phyloP scores from a whole-genome alignment of 2,329 filamentous ascomycete species.

The Cercospora janseana region DNA sequence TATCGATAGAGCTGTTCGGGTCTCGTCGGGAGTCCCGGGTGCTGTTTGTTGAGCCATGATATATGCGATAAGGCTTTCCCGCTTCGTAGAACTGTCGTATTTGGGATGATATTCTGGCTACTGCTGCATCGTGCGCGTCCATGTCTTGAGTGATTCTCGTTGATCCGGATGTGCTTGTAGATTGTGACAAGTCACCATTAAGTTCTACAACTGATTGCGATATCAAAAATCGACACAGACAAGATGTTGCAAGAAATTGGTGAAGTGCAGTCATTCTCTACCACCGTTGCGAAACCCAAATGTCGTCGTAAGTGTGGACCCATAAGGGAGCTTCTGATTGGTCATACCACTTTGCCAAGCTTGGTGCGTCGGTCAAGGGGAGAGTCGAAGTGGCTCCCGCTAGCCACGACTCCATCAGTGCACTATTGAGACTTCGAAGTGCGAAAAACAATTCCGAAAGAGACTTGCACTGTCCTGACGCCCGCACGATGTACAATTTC shows the following conservation, averaged over 20 bases:
- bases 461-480: no score
- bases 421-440: no score
- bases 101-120: constrained; percentile 12
- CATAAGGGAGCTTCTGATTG: neutral
- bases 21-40: constrained; percentile 41
- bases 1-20: constrained; percentile 48
- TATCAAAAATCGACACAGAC: no score
- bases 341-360: constrained; percentile 2
- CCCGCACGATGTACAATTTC: no score
- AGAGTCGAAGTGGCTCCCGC: neutral
- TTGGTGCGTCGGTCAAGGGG: neutral
- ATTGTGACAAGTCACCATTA: no score
- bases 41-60: constrained; percentile 57
- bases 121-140: constrained; percentile 13
- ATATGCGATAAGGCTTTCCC: constrained; percentile 52
- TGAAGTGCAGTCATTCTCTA: no score
- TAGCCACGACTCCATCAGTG: neutral
- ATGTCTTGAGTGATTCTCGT: no score
- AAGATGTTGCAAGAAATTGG: no score
- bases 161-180: no score
- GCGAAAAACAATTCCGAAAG: no score
- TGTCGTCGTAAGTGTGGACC: constrained; percentile 5
- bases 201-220: no score
- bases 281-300: neutral
- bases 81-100: constrained; percentile 44